Percentiles rank a stretch among this genome's conserved stretches.
These are phyloP conservation scores for Trifolium dubium DNA, from an alignment of 306 rosid genomes.

Conservation along the genomic window DNA sequence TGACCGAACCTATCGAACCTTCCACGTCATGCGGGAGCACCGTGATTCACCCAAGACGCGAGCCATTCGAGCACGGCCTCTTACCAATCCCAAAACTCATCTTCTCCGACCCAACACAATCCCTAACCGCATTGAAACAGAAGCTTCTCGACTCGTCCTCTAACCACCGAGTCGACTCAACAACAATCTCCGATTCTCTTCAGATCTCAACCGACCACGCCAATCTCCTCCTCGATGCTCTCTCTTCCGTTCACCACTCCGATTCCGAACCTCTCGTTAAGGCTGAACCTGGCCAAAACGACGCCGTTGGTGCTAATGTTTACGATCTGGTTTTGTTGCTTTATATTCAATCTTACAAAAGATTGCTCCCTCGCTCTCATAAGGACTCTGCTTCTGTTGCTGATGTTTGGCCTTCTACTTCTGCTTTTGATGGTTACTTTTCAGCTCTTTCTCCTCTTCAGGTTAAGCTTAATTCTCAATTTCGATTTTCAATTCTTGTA, in stretches of 20 bases:
- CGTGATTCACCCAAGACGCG: slow-evolving; percentile 79
- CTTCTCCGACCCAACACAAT: slow-evolving; percentile 83
- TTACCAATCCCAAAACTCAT: slow-evolving; percentile 80
- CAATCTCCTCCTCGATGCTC: slow-evolving; percentile 74
- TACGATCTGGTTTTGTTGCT: slow-evolving; percentile 80
- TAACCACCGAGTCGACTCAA: slow-evolving; percentile 56
- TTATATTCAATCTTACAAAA: slow-evolving; percentile 93
- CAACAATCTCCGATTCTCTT: slow-evolving; percentile 67
- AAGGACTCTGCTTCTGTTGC: slow-evolving; percentile 93
- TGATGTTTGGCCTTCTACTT: slow-evolving; percentile 98
- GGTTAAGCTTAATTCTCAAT: slow-evolving; percentile 52
- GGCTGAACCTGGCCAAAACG: slow-evolving; percentile 53
- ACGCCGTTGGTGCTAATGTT: slow-evolving; percentile 64
- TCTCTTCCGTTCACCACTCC: slow-evolving; percentile 73
- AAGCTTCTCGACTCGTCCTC: slow-evolving; percentile 61
- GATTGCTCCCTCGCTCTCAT: slow-evolving; percentile 79
- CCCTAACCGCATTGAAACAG: slow-evolving; percentile 76
- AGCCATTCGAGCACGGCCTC: slow-evolving; percentile 91
- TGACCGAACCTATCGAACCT: slow-evolving; percentile 73
- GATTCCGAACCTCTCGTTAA: slow-evolving; percentile 72
- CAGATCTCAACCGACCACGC: slow-evolving; percentile 92
- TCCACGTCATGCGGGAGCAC: slow-evolving; percentile 53
- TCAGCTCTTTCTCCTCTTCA: slow-evolving; percentile 98
- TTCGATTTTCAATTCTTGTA: not conserved
- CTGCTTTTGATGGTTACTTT: slow-evolving; percentile 95